Base-by-base conservation (phyloP, 108 stramenopile species). In the Craspedostauros australis region DNA sequence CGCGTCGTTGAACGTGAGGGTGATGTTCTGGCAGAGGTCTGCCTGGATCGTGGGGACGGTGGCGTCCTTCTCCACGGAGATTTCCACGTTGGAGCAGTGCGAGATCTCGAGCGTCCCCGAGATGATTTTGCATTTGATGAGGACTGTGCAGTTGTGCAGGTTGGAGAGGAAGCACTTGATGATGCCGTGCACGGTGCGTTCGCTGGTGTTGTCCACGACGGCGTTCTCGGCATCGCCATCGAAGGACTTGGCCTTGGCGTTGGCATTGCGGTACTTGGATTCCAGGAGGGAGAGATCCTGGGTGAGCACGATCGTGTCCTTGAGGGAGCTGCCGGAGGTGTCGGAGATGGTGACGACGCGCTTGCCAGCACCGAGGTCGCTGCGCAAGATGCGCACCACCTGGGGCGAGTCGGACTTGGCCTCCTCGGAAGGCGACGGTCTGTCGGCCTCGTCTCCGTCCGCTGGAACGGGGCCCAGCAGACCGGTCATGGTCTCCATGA, bases 91-190 rank as follows among this genome's bases (percentile, higher is more conserved):
- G 25, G 70, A 55, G 39, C 91, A 92, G 54, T 86, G 79, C 28
- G 66, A 75, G 27, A 90, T 57, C 53, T 93, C 92, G 14, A 93
- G 37, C 20, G 81, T 79, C 20, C 84, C 79, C 38, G 92, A 88
- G 64, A 93, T 88, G 34, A 93, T 61, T 65, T 93, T 90, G 70
- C 81, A 84, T 42, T 77, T 74, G 63, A 90, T 54, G 31, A 81
- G 41, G 18, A 93, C 62, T 6, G 92, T 90, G 53, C 86, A 88
- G 37, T 85, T 62, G 50, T 84, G 70, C 1, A 91, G 60, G 60
- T 91, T 85, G 38, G 57, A 57, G n/a, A 91, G 37, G 46, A 72
- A 72, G 6, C 70, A 46, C 64, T 91, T 91, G 66, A 88, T 84
- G 48, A 86, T 49, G 18, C 90, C 90, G 49, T 39, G 68, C 25